Evolutionary conservation across 2,329 filamentous ascomycete species (phyloP).

Genomic region (Colletotrichum neosansevieriae): DNA sequence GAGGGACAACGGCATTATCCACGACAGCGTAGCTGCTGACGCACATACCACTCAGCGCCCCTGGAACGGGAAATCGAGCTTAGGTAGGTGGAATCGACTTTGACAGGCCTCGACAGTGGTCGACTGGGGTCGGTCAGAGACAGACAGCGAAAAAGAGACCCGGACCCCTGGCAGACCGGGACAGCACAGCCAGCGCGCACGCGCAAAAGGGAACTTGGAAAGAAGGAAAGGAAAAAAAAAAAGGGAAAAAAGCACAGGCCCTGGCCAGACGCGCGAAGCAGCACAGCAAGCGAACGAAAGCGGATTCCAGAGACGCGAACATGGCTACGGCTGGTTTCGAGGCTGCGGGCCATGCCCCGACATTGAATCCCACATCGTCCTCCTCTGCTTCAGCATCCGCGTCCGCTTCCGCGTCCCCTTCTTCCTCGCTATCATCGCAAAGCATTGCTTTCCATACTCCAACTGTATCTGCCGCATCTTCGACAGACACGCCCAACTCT

Average conservation of each 20-base stretch:
- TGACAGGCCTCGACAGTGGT: constrained; percentile 17
- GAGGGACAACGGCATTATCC: constrained; percentile 22
- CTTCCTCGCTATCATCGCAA: constrained; percentile 34
- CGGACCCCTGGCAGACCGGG: background rate
- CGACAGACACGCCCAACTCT: constrained; percentile 40
- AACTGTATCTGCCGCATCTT: constrained; percentile 18
- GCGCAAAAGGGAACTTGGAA: background rate
- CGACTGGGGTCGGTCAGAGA: constrained; percentile 34
- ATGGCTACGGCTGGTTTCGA: constrained; percentile 40
- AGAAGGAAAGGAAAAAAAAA: background rate
- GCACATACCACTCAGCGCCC: constrained; percentile 32
- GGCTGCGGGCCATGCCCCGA: constrained; percentile 39
- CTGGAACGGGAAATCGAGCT: constrained; percentile 12
- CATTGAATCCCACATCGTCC: constrained; percentile 36
- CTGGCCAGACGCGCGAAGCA: constrained; percentile 23
- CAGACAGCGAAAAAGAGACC: constrained; percentile 18
- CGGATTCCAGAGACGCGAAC: constrained; percentile 35
- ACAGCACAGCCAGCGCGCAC: constrained; percentile 4
- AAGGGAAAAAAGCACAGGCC: constrained; percentile 20
- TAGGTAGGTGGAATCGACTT: constrained; percentile 26
- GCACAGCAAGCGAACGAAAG: constrained; percentile 31
- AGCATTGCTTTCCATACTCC: constrained; percentile 29
- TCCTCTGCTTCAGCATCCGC: constrained; percentile 33
- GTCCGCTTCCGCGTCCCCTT: constrained; percentile 34
- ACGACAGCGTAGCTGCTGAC: constrained; percentile 16